phyloP scores from a whole-genome alignment of 495 filamentous ascomycete species.

The Penicillium maclennaniae region DNA sequence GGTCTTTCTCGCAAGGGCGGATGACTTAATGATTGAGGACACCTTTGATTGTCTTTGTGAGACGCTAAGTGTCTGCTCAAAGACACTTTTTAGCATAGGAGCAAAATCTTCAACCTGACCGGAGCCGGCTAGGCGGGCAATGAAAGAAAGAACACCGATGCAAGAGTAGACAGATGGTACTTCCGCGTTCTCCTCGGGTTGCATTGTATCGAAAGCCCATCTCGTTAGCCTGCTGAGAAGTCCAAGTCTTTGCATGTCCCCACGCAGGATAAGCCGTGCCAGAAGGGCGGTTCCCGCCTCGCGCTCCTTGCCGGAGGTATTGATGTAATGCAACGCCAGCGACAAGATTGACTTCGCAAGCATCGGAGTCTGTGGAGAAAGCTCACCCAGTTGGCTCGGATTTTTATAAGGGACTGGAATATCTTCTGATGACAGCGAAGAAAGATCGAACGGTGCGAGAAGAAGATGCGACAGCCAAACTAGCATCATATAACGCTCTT shows the following conservation, averaged over 20 bases:
- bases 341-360: constrained; percentile 66
- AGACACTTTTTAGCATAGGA: constrained; percentile 47
- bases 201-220: constrained; percentile 62
- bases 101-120: constrained; percentile 52
- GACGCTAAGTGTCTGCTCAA: constrained; percentile 43
- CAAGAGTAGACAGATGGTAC: constrained; percentile 51
- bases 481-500: constrained; percentile 82
- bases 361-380: constrained; percentile 54
- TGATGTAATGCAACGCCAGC: constrained; percentile 66
- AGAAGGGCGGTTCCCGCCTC: constrained; percentile 81
- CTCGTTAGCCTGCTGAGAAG: constrained; percentile 60
- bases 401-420: constrained; percentile 31
- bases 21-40: constrained; percentile 52
- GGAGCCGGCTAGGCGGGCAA: constrained; percentile 65
- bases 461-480: constrained; percentile 92
- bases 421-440: constrained; percentile 69
- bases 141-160: constrained; percentile 73
- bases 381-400: constrained; percentile 12
- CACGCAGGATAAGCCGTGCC: constrained; percentile 72
- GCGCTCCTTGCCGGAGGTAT: constrained; percentile 75
- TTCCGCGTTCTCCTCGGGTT: constrained; percentile 29
- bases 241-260: constrained; percentile 79
- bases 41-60: constrained; percentile 34
- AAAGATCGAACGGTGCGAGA: constrained; percentile 88
- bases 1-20: constrained; percentile 72